Evolutionary conservation across 306 rosid genomes (phyloP).

Genomic region (Leucaena leucocephala): DNA sequence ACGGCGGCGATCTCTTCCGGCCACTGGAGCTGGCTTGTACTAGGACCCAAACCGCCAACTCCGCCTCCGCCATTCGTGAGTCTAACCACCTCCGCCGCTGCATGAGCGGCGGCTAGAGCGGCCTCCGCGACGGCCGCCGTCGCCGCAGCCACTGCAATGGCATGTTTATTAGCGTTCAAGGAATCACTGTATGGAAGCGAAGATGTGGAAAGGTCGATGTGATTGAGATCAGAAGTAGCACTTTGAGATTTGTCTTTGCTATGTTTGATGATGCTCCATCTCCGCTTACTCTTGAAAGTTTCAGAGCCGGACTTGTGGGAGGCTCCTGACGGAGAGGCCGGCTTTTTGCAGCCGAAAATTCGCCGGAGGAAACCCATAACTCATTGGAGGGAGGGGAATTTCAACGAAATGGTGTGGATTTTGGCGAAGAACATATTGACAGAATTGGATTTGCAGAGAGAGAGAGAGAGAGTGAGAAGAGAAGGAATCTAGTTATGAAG

Average conservation of each 20-base stretch:
- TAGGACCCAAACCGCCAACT: background rate
- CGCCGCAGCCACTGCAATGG: slow-evolving; percentile 93
- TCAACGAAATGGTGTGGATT: background rate
- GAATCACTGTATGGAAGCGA: slow-evolving; percentile 21
- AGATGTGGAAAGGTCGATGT: slow-evolving; percentile 25
- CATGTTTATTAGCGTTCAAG: slow-evolving; percentile 74
- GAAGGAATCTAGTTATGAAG: background rate
- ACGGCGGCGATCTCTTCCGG: slow-evolving; percentile 57
- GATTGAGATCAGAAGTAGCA: slow-evolving; percentile 17
- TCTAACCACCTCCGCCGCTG: slow-evolving; percentile 93
- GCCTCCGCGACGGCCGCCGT: slow-evolving; percentile 96
- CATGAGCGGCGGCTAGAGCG: slow-evolving; percentile 88
- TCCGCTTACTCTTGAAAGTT: slow-evolving; percentile 40
- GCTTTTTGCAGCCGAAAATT: slow-evolving; percentile 66
- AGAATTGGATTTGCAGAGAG: background rate
- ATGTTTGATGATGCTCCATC: slow-evolving; percentile 51
- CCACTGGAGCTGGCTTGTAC: slow-evolving; percentile 34
- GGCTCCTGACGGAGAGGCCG: background rate
- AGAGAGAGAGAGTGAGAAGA: background rate
- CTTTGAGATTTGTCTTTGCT: slow-evolving; percentile 29
- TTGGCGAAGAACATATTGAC: slow-evolving; percentile 13
- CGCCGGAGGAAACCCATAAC: slow-evolving; percentile 93
- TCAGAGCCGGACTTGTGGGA: slow-evolving; percentile 29
- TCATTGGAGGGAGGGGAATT: slow-evolving; percentile 35
- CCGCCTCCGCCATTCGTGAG: slow-evolving; percentile 47